A percentile compares a stretch with the other conserved stretches of the same genome.
These are phyloP conservation scores for Agrocybe pediades DNA, from an alignment of 768 basidiomycete species.

Conservation along the genomic window DNA sequence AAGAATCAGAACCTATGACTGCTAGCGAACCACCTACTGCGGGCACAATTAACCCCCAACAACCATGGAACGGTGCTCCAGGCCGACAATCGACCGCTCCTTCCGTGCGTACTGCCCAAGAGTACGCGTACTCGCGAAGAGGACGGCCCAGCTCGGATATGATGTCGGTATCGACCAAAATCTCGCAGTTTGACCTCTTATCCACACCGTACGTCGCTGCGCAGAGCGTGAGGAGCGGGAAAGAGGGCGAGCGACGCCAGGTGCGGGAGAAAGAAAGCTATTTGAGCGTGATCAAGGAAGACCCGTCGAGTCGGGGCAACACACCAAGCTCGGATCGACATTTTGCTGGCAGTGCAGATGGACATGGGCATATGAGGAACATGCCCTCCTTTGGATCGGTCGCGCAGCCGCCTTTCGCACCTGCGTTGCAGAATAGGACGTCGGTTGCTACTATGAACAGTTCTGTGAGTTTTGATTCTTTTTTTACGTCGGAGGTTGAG, in stretches of 20 bases:
- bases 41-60: slow-evolving; percentile 11
- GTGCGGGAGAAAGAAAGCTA: slow-evolving; percentile 27
- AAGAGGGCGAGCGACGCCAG: slow-evolving; percentile 18
- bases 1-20: slow-evolving; percentile 11
- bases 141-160: slow-evolving; percentile 24
- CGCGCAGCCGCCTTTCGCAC: slow-evolving; percentile 18
- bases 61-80: slow-evolving; percentile 37
- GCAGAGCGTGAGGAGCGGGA: slow-evolving; percentile 25
- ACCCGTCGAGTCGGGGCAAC: slow-evolving; percentile 32
- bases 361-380: too few species aligned
- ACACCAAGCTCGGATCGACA: slow-evolving; percentile 25
- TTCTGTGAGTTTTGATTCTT: slow-evolving; percentile 12
- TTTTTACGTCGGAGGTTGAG: not conserved
- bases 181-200: slow-evolving; percentile 38
- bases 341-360: slow-evolving; percentile 6
- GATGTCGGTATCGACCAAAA: slow-evolving; percentile 27
- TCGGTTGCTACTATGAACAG: slow-evolving; percentile 19
- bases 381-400: too few species aligned
- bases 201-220: slow-evolving; percentile 26
- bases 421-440: slow-evolving; percentile 15
- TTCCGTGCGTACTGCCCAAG: slow-evolving; percentile 18
- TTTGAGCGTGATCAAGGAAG: slow-evolving; percentile 42
- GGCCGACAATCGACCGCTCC: slow-evolving; percentile 13
- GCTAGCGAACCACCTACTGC: slow-evolving; percentile 11
- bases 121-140: slow-evolving; percentile 19